Evolutionary conservation across 2,329 filamentous ascomycete genomes (phyloP), one percentile per base, ranked within the genome.

Genomic region (Xylaria sp.): DNA sequence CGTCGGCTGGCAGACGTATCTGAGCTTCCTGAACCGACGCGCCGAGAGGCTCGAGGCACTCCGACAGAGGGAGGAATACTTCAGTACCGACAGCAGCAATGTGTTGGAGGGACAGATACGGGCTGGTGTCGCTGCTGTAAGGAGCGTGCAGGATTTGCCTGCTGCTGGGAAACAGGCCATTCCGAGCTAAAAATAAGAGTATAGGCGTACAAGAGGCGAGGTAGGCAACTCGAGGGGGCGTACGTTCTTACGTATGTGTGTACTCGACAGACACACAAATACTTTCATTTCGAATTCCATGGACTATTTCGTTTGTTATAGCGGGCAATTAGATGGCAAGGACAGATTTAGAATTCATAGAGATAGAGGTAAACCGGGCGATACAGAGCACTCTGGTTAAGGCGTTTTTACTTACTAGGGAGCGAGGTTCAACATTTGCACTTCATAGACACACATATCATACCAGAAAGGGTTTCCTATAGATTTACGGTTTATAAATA

Each of bases 1-100:
- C 0, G 91, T 97, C 61, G 92, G 92, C 0, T 98, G 94, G 94
- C 94, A 97, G 86, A 94, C 93, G 0, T 98, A 97, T 84, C 78
- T 98, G 74, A 93, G 90, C 74, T 92, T 90, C 80, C 80, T 97
- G 76, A 97, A 97, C 76, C 87, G 91, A 76, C 84, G 84, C 70
- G 93, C 92, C 1, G 93, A 94, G 79, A 83, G 84, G 58, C 83
- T 85, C 74, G 86, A 88, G 71, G 82, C 72, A 41, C 55, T 66
- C 12, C 55, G 54, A n/a, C 63, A 58, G 62, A 62, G 23, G n/a
- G 55, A 66, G 8, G 18, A 32, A 12, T 23, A 20, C n/a, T 28
- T 32, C 10, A 37, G 34, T 37, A 10, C 34, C 10, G 34, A 10
- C 34, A 37, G 7, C 34, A 37, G 7, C 7, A 28, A 28, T 0